Evolutionary conservation across 2,329 filamentous ascomycete genomes (phyloP).

Genomic region (Monilinia aucupariae): DNA sequence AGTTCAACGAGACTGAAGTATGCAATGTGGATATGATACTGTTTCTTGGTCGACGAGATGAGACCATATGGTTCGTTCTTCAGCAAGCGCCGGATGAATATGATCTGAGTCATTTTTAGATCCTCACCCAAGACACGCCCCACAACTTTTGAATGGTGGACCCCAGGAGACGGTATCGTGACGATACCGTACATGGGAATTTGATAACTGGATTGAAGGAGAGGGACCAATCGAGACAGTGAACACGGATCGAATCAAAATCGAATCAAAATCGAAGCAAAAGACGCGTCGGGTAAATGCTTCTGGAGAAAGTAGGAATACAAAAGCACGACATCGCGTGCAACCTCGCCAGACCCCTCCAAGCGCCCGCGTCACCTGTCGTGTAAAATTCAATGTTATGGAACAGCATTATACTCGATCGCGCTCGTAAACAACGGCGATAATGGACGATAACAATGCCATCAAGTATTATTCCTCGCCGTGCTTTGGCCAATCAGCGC

Average conservation of each 20-base stretch:
- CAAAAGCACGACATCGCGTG: conserved; percentile 2
- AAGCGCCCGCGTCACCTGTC: conserved; percentile 27
- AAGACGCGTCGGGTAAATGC: conserved; percentile 11
- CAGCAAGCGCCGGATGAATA: conserved; percentile 28
- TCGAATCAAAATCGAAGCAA: neutral
- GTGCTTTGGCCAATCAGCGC: conserved; percentile 25
- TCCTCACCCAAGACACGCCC: conserved; percentile 1
- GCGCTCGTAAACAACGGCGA: neutral
- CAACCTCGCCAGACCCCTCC: conserved; percentile 21
- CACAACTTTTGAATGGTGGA: conserved; percentile 9
- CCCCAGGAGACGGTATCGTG: too few relatives aligned
- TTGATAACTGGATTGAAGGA: conserved; percentile 13
- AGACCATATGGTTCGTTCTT: conserved; percentile 34
- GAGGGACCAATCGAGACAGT: neutral
- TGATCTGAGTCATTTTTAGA: conserved; percentile 34
- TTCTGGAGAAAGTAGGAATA: neutral
- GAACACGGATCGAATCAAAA: neutral
- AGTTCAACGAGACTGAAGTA: conserved; percentile 17
- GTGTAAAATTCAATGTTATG: neutral
- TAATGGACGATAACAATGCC: neutral
- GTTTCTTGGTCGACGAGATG: conserved; percentile 35
- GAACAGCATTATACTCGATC: neutral
- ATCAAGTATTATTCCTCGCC: neutral
- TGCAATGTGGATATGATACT: conserved; percentile 21
- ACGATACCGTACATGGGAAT: conserved; percentile 8